These are phyloP conservation scores for Linum trigynum DNA, from an alignment of 345 rosid species.

Conservation along the genomic window DNA sequence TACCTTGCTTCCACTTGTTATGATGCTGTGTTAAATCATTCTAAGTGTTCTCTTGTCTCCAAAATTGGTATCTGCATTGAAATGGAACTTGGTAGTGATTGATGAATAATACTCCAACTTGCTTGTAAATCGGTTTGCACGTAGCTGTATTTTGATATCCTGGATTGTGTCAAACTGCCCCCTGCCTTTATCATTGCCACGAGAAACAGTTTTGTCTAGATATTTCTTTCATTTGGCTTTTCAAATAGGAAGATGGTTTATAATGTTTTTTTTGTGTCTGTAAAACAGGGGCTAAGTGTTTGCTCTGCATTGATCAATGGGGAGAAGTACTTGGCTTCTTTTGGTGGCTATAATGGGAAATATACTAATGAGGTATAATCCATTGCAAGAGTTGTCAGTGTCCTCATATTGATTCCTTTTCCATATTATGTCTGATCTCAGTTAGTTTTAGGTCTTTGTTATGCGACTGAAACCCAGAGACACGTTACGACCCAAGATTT, in stretches of 20 bases:
- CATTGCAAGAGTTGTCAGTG: neutral
- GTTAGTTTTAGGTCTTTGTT: conserved; percentile 45
- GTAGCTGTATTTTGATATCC: no score
- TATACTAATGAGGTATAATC: conserved; percentile 74
- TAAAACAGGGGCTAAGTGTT: conserved; percentile 79
- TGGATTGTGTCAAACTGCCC: no score
- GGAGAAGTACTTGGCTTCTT: conserved; percentile 71
- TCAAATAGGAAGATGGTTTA: neutral
- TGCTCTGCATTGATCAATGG: conserved; percentile 57
- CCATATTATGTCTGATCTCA: neutral
- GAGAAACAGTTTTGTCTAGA: no score
- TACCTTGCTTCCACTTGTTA: no score
- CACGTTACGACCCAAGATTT: conserved; percentile 59
- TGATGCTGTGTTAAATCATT: no score
- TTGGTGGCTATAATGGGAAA: conserved; percentile 97
- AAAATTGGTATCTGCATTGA: no score
- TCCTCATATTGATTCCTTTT: no score
- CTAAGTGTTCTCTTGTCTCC: no score
- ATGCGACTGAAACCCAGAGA: conserved; percentile 74
- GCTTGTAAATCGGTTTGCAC: no score
- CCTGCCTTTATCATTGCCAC: no score
- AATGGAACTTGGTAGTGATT: no score
- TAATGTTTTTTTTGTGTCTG: neutral
- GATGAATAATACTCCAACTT: no score
- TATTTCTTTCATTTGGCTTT: conserved; percentile 1